Evolutionary conservation across 2,329 filamentous ascomycete species (phyloP).

Genomic region (Phialemonium atrogriseum): DNA sequence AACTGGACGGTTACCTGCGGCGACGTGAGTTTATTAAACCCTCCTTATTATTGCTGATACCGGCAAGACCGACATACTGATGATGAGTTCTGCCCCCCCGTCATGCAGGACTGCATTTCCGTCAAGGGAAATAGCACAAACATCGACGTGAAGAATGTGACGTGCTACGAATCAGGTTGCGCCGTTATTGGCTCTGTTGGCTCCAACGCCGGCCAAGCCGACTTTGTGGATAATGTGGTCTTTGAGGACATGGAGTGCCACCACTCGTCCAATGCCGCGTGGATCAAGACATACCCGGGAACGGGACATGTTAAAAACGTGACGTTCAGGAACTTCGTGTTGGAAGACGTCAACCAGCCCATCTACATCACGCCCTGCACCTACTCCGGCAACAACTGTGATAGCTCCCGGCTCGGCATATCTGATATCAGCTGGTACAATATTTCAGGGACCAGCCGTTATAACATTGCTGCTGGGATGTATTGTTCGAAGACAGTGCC

Average conservation of each 20-base stretch:
- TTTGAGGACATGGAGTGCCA: conserved; percentile 28
- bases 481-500: conserved; percentile 33
- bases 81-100: neutral
- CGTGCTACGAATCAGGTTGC: conserved; percentile 29
- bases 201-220: conserved; percentile 21
- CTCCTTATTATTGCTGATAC: too few species aligned
- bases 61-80: conserved; percentile 2
- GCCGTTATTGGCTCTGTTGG: conserved; percentile 28
- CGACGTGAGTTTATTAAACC: conserved; percentile 24
- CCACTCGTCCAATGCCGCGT: conserved; percentile 30
- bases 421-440: conserved; percentile 40
- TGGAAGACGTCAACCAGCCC: conserved; percentile 36
- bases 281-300: conserved; percentile 33
- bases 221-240: conserved; percentile 27
- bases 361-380: conserved; percentile 40
- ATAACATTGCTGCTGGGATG: conserved; percentile 38
- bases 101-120: conserved; percentile 28
- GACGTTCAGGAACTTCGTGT: conserved; percentile 31
- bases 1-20: conserved; percentile 36
- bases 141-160: conserved; percentile 25
- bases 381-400: conserved; percentile 29
- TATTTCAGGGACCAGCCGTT: conserved; percentile 37
- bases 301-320: conserved; percentile 32
- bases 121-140: conserved; percentile 32
- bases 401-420: conserved; percentile 31